A percentile compares a stretch with the other conserved stretches of the same genome.
phyloP scores from a whole-genome alignment of 208 protist species.

The Porcisia hertigi region DNA sequence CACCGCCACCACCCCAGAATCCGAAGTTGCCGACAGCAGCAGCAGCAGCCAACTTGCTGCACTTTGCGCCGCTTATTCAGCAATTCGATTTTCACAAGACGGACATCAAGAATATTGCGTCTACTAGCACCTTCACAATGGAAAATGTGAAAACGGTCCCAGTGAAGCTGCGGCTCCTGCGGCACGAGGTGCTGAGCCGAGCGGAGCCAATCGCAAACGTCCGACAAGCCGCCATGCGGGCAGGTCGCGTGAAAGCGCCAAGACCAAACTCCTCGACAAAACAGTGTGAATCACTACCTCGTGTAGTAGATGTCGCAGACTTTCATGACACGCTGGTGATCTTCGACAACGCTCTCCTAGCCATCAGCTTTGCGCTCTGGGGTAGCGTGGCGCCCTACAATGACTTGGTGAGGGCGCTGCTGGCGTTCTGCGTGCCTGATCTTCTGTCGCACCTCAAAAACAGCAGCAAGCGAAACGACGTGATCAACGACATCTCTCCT shows the following conservation, averaged over 20 bases:
- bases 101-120: slow-evolving; percentile 54
- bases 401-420: slow-evolving; percentile 44
- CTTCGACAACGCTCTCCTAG: slow-evolving; percentile 59
- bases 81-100: slow-evolving; percentile 49
- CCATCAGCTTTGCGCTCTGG: slow-evolving; percentile 61
- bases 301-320: slow-evolving; percentile 26
- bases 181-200: slow-evolving; percentile 25
- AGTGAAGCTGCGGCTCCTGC: slow-evolving; percentile 35
- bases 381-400: slow-evolving; percentile 52
- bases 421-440: slow-evolving; percentile 30
- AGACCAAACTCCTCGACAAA: neutral
- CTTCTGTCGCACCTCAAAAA: neutral
- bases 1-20: neutral
- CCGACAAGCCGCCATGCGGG: slow-evolving; percentile 16
- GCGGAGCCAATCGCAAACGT: slow-evolving; percentile 23
- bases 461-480: neutral
- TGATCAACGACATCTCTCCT: neutral
- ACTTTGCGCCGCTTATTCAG: slow-evolving; percentile 46
- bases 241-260: slow-evolving; percentile 7
- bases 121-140: slow-evolving; percentile 34
- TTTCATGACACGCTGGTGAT: slow-evolving; percentile 39
- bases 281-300: neutral
- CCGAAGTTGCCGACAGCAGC: neutral
- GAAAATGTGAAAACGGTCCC: slow-evolving; percentile 17
- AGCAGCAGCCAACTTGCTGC: neutral